Base-by-base conservation (phyloP, 2,329 filamentous ascomycete species). In the Aspergillus proliferans region DNA sequence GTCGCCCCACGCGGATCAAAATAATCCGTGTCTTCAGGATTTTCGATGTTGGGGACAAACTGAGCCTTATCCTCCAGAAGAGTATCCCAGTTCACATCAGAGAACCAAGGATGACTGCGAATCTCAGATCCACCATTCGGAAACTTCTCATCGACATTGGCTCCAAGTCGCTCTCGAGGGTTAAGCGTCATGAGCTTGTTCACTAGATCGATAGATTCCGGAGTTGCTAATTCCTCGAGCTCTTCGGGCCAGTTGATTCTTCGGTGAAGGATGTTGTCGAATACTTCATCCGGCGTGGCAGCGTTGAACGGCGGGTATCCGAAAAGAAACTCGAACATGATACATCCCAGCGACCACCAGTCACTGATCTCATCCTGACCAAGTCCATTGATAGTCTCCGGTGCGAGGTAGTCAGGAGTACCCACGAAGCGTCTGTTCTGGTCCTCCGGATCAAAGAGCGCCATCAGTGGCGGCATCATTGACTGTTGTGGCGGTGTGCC, bases 331-430 rank as follows among this genome's bases (percentile, higher is more conserved):
- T 98, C 93, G 61, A 96, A 98, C 69, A 97, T 75, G 59, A 98
- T 97, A 67, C 94, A 98, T 1, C 93, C 93, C n/a, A 98, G 79
- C 19, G 93, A 97, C 93, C 93, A 98, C 93, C 93, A 98, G 82
- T 98, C 93, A 65, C 93, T 97, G 58, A 92, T 93, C 68, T 97
- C 92, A 63, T 98, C 93, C 68, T 98, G 93, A 1, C 92, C 90
- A 57, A 90, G 84, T 45, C 94, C 93, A 56, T 89, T 91, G 64
- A 98, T 95, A 0, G 94, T 98, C 66, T 98, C 94, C 0, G 93
- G 93, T 0, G 93, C 93, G 12, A 98, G 80, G 65, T 98, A 98
- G 68, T 98, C 93, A 0, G 93, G 93, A 0, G 93, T 98, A 28
- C 93, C 93, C 7, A 98, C 93, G 60, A 98, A 98, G 36, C 89